These are phyloP conservation scores for Populus deltoides DNA, from an alignment of 345 rosid genomes.

Conservation along the genomic window DNA sequence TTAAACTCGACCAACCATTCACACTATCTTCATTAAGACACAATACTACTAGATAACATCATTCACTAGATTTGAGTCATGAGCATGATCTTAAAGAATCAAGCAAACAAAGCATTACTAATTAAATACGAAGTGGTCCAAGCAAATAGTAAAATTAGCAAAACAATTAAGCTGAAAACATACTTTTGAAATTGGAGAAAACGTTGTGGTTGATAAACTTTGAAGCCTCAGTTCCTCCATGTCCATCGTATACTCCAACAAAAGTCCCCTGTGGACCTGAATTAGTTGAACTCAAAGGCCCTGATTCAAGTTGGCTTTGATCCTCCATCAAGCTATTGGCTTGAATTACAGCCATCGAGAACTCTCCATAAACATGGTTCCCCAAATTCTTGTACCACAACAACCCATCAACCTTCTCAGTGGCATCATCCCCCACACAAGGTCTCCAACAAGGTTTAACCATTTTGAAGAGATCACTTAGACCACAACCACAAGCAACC, in stretches of 20 bases:
- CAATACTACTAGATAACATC: no score
- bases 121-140: no score
- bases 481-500: not conserved
- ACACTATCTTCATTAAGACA: not conserved
- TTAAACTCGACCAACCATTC: not conserved
- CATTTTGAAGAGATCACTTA: slow-evolving; percentile 33
- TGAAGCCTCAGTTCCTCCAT: slow-evolving; percentile 80
- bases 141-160: not conserved
- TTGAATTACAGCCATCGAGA: slow-evolving; percentile 79
- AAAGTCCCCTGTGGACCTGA: slow-evolving; percentile 60
- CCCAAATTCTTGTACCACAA: slow-evolving; percentile 72
- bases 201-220: slow-evolving; percentile 54
- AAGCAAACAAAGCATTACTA: no score
- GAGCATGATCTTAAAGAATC: no score
- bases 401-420: slow-evolving; percentile 52
- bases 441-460: slow-evolving; percentile 64
- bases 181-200: slow-evolving; percentile 63
- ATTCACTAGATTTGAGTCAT: no score
- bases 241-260: slow-evolving; percentile 81
- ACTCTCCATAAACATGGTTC: slow-evolving; percentile 60
- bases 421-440: slow-evolving; percentile 31
- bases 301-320: slow-evolving; percentile 87
- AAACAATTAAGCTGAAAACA: slow-evolving; percentile 8
- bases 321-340: slow-evolving; percentile 72
- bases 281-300: slow-evolving; percentile 43